Evolutionary conservation across 495 filamentous ascomycete genomes (phyloP).

Genomic region (Aspergillus bridgeri): DNA sequence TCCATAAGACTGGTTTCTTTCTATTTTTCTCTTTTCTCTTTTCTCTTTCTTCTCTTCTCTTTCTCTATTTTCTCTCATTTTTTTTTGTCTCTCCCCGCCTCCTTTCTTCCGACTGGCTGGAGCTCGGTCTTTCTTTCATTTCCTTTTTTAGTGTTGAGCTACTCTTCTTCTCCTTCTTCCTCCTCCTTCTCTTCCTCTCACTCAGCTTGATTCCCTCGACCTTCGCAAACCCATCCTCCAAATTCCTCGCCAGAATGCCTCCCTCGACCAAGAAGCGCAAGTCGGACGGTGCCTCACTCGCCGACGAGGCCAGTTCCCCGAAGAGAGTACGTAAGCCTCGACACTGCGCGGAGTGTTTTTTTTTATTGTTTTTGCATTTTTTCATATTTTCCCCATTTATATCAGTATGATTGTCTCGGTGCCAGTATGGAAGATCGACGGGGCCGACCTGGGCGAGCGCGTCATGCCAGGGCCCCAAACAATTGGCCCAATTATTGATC

Average conservation of each 20-base stretch:
- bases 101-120: conserved; percentile 5
- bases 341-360: conserved; percentile 1
- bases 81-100: conserved; percentile 5
- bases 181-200: not conserved
- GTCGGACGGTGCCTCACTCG: conserved; percentile 19
- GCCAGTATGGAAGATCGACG: not conserved
- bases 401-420: no score
- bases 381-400: no score
- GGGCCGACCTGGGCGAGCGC: conserved; percentile 7
- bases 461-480: not conserved
- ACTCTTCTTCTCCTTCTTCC: not conserved
- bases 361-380: not conserved
- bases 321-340: conserved; percentile 23
- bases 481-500: conserved; percentile 1
- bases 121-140: conserved; percentile 5
- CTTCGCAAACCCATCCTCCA: conserved; percentile 1
- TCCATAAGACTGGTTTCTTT: not conserved
- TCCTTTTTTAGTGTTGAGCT: conserved; percentile 4
- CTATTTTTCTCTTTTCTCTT: not conserved
- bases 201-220: not conserved
- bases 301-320: conserved; percentile 19
- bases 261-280: conserved; percentile 26
- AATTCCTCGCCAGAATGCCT: conserved; percentile 19
- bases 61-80: not conserved
- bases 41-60: not conserved